Conservation (phyloP, 2,329 filamentous ascomycete species). For the Aspergillus fijiensis region DNA sequence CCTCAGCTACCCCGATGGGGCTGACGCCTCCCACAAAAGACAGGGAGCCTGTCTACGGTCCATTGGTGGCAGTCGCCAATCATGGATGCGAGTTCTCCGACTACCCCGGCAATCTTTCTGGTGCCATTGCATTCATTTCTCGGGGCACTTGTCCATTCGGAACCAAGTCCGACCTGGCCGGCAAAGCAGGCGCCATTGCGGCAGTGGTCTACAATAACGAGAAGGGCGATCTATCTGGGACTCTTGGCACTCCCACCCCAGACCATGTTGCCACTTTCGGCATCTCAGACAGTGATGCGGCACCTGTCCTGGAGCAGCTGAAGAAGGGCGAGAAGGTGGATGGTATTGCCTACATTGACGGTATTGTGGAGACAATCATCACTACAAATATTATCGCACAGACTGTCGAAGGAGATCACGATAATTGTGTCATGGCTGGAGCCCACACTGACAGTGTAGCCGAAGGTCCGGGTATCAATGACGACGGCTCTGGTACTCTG, state of each 20-base stretch:
- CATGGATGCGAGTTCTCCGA: constrained; percentile 64
- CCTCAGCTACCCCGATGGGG: constrained; percentile 59
- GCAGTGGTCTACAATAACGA: constrained; percentile 75
- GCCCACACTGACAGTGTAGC: constrained; percentile 62
- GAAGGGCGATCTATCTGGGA: constrained; percentile 62
- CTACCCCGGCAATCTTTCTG: constrained; percentile 58
- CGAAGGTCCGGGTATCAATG: constrained; percentile 70
- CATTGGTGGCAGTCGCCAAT: constrained; percentile 50
- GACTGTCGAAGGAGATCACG: constrained; percentile 56
- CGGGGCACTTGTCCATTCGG: constrained; percentile 72
- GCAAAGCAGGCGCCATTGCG: constrained; percentile 68
- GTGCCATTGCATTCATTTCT: constrained; percentile 67
- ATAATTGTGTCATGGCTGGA: constrained; percentile 59
- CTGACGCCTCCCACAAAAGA: constrained; percentile 55
- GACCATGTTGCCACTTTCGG: constrained; percentile 64
- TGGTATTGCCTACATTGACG: constrained; percentile 45
- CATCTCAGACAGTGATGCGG: constrained; percentile 61
- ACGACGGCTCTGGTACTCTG: constrained; percentile 68
- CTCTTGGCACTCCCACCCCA: constrained; percentile 60
- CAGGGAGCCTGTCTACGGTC: constrained; percentile 50
- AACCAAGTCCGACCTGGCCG: constrained; percentile 66
- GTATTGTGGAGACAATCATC: constrained; percentile 47
- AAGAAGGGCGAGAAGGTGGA: constrained; percentile 44
- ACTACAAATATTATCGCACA: constrained; percentile 61
- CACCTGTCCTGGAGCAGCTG: constrained; percentile 57